phyloP scores from a whole-genome alignment of 2,329 filamentous ascomycete genomes.

The Curvularia hawaiiensis region DNA sequence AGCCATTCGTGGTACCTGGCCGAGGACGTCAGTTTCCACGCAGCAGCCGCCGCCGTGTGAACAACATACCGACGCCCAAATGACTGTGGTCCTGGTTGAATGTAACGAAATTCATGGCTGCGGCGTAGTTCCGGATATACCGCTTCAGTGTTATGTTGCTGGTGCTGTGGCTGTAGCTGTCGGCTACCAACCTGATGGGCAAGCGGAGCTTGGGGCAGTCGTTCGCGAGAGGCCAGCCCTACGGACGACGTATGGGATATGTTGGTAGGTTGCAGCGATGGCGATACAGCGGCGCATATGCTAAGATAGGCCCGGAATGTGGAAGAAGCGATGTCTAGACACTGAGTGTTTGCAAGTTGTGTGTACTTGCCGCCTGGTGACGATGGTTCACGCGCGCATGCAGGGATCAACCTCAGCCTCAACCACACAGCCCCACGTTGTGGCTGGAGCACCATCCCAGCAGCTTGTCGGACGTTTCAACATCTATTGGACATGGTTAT shows the following conservation, averaged over 20 bases:
- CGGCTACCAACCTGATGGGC: slow-evolving; percentile 14
- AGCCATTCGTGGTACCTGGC: slow-evolving; percentile 86
- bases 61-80: slow-evolving; percentile 81
- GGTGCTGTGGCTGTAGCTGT: slow-evolving; percentile 7
- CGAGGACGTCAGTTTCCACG: slow-evolving; percentile 14
- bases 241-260: slow-evolving; percentile 16
- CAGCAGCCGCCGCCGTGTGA: not conserved
- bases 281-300: slow-evolving; percentile 19
- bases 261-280: slow-evolving; percentile 5
- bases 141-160: slow-evolving; percentile 6
- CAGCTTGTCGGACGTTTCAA: not conserved
- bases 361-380: slow-evolving; percentile 14
- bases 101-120: slow-evolving; percentile 90
- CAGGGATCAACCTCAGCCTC: slow-evolving; percentile 23
- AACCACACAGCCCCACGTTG: slow-evolving; percentile 25
- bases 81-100: slow-evolving; percentile 99
- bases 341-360: slow-evolving; percentile 7
- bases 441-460: slow-evolving; percentile 23
- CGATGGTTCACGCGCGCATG: slow-evolving; percentile 17
- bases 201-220: slow-evolving; percentile 30
- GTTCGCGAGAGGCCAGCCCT: slow-evolving; percentile 18
- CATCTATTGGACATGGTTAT: not conserved
- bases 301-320: slow-evolving; percentile 1
- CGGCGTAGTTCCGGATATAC: slow-evolving; percentile 22
- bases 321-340: slow-evolving; percentile 5